Base-by-base conservation (phyloP, 805 yeast genomes). In the Ogataea neopini region DNA sequence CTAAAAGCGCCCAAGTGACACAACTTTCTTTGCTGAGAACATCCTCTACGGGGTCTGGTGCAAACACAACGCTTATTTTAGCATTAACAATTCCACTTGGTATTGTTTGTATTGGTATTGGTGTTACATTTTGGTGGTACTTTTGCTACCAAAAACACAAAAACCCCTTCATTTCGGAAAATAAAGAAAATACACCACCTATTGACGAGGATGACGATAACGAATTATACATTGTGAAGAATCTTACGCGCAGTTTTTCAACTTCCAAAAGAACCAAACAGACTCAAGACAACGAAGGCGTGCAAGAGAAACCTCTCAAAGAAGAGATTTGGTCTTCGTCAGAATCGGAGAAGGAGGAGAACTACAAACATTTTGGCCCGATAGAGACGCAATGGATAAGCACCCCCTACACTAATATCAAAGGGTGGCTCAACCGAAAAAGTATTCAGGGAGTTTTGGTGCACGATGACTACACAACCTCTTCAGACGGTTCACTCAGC, bases 401-500 rank as follows among this genome's bases (percentile, higher is more conserved):
- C 18, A 49, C 60, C 2, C 63, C 63, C 2, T 37, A 51, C 14
- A 45, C 51, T 15, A 48, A 52, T n/a, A 33, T 58, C 29, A 45
- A 39, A 35, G 44, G 48, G 6, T 43, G 50, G 48, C 46, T 58
- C 42, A 55, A 55, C 42, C 43, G 62, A 15, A 54, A 50, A 41
- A 58, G 63, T 43, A 43, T 44, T 7, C 47, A 47, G 15, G 54
- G 44, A 2, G 38, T 46, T 14, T 34, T 51, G 25, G 33, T 47
- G 9, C 41, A 25, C 14, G 37, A 29, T 17, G 51, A 38, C 20
- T 15, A 17, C 10, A 15, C 36, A 19, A 30, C 46, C 2, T 39
- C 46, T 3, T 39, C 42, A n/a, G 41, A 38, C n/a, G 44, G 48
- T 6, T 47, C 50, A 3, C 33, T 50, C 14, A 50, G 53, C 35